Conservation (phyloP, 257 asterid genomes). For the Fraxinus quadrangulata region DNA sequence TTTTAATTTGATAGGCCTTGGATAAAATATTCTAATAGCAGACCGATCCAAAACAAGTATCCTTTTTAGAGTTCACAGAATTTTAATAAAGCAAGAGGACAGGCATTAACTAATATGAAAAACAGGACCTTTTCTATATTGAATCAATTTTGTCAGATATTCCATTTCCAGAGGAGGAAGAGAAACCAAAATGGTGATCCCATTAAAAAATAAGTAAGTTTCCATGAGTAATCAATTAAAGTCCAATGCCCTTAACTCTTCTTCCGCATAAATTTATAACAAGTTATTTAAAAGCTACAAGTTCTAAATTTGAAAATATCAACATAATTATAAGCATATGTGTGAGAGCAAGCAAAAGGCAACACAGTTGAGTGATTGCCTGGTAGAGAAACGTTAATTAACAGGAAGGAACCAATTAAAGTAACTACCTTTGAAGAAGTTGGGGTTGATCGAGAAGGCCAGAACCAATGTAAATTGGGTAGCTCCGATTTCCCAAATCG, state of each 20-base stretch:
- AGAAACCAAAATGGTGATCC: neutral
- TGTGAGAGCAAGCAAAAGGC: neutral
- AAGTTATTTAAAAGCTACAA: neutral
- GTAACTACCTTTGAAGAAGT: conserved; percentile 72
- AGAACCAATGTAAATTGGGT: conserved; percentile 93
- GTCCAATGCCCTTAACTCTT: neutral
- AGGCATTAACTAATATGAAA: neutral
- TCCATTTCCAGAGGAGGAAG: neutral
- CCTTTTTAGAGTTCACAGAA: neutral
- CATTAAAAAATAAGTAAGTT: neutral
- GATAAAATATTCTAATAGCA: neutral
- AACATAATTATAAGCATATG: neutral
- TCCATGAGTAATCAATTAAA: conserved; percentile 18
- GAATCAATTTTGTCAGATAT: neutral
- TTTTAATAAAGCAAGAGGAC: conserved; percentile 5
- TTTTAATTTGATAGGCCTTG: neutral
- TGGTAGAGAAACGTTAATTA: neutral
- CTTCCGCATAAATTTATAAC: neutral
- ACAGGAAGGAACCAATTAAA: neutral
- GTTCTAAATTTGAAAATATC: neutral
- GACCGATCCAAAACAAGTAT: neutral
- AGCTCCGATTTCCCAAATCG: conserved; percentile 93
- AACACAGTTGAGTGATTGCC: neutral
- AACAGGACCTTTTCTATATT: neutral
- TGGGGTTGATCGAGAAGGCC: conserved; percentile 84